Base-by-base conservation (phyloP, 768 basidiomycete genomes). In the Termitomyces sp. region DNA sequence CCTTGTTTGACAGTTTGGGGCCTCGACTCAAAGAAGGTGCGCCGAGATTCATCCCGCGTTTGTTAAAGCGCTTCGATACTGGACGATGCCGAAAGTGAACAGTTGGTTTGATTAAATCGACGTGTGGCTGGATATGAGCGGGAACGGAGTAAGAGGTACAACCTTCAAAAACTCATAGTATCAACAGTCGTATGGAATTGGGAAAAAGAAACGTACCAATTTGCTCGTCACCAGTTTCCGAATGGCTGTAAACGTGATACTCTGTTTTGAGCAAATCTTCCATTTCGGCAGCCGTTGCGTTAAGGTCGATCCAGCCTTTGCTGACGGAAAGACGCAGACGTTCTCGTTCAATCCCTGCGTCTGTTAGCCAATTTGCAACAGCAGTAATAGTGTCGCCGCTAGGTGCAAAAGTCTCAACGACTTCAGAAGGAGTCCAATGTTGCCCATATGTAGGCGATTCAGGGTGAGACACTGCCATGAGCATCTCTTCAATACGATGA, bases 381-480 rank as follows among this genome's bases (percentile, higher is more conserved):
- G 74, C 62, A 14, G 71, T 62, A 42, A 82, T 68, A 12, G 79
- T 71, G 32, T 79, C 77, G 10, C 59, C 56, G 24, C 71, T 73
- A 18, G 82, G 80, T 1, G 78, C 69, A 68, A 85, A 85, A 10
- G 73, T 71, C 18, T 74, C 69, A 5, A 76, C 72, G 27, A 83
- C 73, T 52, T 79, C 64, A 2, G 69, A 71, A 4, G 82, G 66
- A 5, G 73, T 67, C 74, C 78, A 82, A 63, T 84, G 82, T 55
- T 78, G 69, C 14, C 82, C 81, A 61, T 82, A 84, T 61, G 71
- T 71, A 6, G 72, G 72, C 1, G 82, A 83, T 24, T 77, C 75
- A 3, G 82, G 82, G 55, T 83, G 76, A 2, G 82, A 78, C 20
- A 84, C 77, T 34, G 75, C 75, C 62, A 75, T 66, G 18, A 85